A percentile compares a stretch with the other conserved stretches of the same genome.
Evolutionary conservation across 768 basidiomycete species (phyloP).

Genomic region (Tubosaeta sp.): DNA sequence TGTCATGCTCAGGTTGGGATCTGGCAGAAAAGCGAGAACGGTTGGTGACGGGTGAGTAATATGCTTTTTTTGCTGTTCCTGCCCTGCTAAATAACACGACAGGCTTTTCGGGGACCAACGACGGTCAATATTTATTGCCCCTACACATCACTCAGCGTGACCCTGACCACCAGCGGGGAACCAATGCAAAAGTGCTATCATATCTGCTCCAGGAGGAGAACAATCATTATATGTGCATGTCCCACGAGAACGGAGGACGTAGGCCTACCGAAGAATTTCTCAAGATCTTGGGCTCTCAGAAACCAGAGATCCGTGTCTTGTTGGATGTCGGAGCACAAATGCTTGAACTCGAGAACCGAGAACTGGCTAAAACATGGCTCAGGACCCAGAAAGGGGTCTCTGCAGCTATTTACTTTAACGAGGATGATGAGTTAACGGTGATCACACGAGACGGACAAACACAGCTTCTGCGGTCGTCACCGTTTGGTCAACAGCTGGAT

Average conservation of each 20-base stretch:
- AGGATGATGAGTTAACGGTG: too few species aligned
- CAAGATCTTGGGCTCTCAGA: constrained; percentile 26
- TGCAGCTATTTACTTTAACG: neutral
- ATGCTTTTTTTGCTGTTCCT: neutral
- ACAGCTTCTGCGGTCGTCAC: too few species aligned
- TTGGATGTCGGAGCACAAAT: constrained; percentile 51
- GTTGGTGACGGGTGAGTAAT: constrained; percentile 5
- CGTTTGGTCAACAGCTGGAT: constrained; percentile 17
- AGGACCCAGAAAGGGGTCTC: constrained; percentile 23
- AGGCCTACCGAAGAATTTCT: constrained; percentile 14
- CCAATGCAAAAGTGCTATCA: too few species aligned
- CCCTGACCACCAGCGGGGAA: too few species aligned
- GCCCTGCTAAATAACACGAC: neutral
- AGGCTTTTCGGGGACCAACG: constrained; percentile 33
- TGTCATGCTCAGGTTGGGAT: constrained; percentile 29
- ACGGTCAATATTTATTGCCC: too few species aligned
- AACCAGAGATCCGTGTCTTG: constrained; percentile 38
- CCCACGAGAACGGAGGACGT: neutral
- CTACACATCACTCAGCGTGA: too few species aligned
- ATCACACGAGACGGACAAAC: too few species aligned
- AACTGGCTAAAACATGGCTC: too few species aligned
- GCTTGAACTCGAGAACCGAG: constrained; percentile 29
- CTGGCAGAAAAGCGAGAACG: constrained; percentile 23
- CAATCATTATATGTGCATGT: too few species aligned
- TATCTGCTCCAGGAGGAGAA: too few species aligned